Evolutionary conservation across 352 stramenopile genomes (phyloP).

Genomic region (Peronospora destructor): DNA sequence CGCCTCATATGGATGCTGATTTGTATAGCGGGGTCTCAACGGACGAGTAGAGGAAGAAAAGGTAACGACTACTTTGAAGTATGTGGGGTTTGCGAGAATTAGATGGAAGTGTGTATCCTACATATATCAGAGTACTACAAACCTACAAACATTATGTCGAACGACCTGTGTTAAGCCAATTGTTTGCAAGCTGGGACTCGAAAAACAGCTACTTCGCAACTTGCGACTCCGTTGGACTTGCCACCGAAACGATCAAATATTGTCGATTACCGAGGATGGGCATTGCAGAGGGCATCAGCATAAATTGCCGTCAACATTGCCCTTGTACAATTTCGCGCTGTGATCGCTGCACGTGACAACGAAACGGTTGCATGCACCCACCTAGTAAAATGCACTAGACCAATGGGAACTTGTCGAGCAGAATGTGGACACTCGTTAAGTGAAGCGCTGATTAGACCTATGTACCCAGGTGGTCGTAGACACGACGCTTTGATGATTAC

Average conservation of each 20-base stretch:
- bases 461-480: background rate
- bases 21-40: constrained; percentile 31
- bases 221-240: constrained; percentile 1
- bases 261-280: constrained; percentile 1
- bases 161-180: too few relatives aligned
- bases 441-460: constrained; percentile 12
- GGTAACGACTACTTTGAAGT: background rate
- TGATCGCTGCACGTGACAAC: background rate
- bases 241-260: constrained; percentile 8
- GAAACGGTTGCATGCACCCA: background rate
- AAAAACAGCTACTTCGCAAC: too few relatives aligned
- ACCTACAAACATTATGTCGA: too few relatives aligned
- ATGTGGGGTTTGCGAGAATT: constrained; percentile 7
- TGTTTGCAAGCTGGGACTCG: background rate
- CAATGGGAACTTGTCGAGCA: constrained; percentile 7
- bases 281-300: background rate
- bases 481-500: background rate
- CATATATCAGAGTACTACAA: background rate
- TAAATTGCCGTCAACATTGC: too few relatives aligned
- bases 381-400: constrained; percentile 10
- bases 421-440: background rate
- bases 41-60: constrained; percentile 24
- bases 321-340: constrained; percentile 3
- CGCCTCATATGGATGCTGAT: constrained; percentile 34
- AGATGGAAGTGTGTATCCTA: background rate